phyloP scores from a whole-genome alignment of 1,284 basidiomycete species.

The Cryptococcus sp. region DNA sequence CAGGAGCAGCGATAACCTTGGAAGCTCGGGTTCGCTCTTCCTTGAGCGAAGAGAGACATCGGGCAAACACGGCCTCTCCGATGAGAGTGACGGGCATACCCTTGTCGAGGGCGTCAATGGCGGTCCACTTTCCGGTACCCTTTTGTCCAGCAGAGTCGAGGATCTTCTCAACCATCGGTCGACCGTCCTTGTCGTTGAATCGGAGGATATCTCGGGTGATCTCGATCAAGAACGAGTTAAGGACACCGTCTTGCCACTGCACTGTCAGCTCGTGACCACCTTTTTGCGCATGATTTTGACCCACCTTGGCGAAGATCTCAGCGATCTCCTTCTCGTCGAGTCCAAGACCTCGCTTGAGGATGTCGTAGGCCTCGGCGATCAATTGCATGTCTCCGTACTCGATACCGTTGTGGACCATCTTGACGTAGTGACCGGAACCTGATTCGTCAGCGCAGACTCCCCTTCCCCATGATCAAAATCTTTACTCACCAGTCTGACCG shows the following conservation, averaged over 20 bases:
- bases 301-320: conserved; percentile 66
- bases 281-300: not conserved
- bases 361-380: conserved; percentile 97
- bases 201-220: conserved; percentile 93
- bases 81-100: conserved; percentile 95
- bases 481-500: conserved; percentile 69
- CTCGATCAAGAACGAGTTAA: conserved; percentile 98
- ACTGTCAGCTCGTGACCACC: too few species aligned
- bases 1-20: conserved; percentile 83
- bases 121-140: conserved; percentile 99
- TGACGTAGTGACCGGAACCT: conserved; percentile 97
- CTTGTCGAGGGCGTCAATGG: conserved; percentile 93
- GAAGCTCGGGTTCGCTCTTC: conserved; percentile 91
- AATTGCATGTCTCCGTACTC: conserved; percentile 99
- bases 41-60: conserved; percentile 96
- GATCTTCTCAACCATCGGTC: conserved; percentile 86
- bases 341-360: conserved; percentile 93
- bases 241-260: conserved; percentile 94
- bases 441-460: conserved; percentile 69
- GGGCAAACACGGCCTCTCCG: conserved; percentile 98
- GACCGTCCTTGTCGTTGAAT: conserved; percentile 88
- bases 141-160: conserved; percentile 96
- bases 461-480: not conserved
- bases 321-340: conserved; percentile 79
- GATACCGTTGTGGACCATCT: conserved; percentile 63